These are phyloP conservation scores for Lachnellula subtilissima DNA, from an alignment of 2,329 filamentous ascomycete species.

Conservation along the genomic window DNA sequence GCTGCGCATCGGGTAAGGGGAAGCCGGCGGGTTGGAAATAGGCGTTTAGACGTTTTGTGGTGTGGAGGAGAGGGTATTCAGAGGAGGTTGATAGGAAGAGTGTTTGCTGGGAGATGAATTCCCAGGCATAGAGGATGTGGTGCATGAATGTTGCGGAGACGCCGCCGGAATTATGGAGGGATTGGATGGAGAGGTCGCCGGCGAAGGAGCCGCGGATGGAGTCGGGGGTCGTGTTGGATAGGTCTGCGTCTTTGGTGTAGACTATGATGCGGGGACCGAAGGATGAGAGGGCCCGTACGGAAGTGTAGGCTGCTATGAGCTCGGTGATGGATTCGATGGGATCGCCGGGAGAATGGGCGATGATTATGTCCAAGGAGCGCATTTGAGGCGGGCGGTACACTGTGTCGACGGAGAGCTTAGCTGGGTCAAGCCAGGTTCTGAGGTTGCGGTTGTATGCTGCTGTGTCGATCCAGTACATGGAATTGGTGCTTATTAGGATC, in stretches of 20 bases:
- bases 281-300: slow-evolving; percentile 6
- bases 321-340: slow-evolving; percentile 14
- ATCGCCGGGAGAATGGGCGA: slow-evolving; percentile 25
- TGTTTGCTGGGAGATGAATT: slow-evolving; percentile 40
- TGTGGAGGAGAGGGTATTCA: slow-evolving; percentile 1
- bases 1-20: slow-evolving; percentile 37
- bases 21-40: slow-evolving; percentile 29
- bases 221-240: slow-evolving; percentile 6
- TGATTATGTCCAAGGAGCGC: slow-evolving; percentile 25
- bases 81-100: slow-evolving; percentile 38
- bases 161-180: slow-evolving; percentile 38
- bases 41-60: slow-evolving; percentile 11
- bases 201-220: slow-evolving; percentile 5
- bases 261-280: slow-evolving; percentile 19
- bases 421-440: slow-evolving; percentile 17
- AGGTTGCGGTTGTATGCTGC: slow-evolving; percentile 19
- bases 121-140: slow-evolving; percentile 41
- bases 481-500: slow-evolving; percentile 16
- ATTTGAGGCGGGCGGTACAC: slow-evolving; percentile 20
- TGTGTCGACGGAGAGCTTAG: slow-evolving; percentile 17
- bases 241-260: slow-evolving; percentile 25
- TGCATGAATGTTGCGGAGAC: slow-evolving; percentile 42
- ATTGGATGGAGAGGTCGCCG: slow-evolving; percentile 19
- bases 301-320: slow-evolving; percentile 17
- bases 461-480: slow-evolving; percentile 25